Conservation (phyloP, 257 asterid species). For the Solanum acaule region DNA sequence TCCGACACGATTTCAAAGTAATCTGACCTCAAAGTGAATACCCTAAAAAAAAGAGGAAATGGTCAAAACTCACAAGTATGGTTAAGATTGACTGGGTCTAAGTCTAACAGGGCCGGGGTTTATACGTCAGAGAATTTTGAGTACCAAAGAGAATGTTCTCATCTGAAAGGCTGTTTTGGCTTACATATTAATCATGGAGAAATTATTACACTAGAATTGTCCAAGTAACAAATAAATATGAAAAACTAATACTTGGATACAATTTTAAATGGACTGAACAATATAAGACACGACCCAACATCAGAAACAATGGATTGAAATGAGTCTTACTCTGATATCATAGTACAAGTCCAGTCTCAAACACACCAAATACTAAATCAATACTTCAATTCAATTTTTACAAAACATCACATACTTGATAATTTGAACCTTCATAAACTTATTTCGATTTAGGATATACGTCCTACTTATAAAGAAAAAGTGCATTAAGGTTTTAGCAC, state of each 20-base stretch:
- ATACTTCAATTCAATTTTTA: neutral
- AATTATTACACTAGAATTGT: neutral
- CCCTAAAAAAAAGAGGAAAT: neutral
- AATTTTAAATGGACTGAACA: no score
- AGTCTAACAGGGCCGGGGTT: neutral
- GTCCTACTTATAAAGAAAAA: neutral
- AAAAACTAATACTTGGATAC: neutral
- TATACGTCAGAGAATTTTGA: neutral
- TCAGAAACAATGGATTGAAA: neutral
- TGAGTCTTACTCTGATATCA: neutral
- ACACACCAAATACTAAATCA: neutral
- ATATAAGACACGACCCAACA: no score
- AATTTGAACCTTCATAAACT: neutral
- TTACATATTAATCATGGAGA: neutral
- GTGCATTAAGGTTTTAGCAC: slow-evolving; percentile 12
- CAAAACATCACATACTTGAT: neutral
- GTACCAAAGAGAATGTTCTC: neutral
- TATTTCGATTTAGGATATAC: neutral
- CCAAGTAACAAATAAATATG: neutral
- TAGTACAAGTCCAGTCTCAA: neutral
- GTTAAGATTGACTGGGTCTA: neutral
- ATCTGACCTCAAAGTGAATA: neutral
- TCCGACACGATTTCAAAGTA: neutral
- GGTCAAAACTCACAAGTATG: neutral
- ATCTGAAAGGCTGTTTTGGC: neutral